Base-by-base conservation (phyloP, 2,329 filamentous ascomycete species). In the Clonostachys rhizophaga region DNA sequence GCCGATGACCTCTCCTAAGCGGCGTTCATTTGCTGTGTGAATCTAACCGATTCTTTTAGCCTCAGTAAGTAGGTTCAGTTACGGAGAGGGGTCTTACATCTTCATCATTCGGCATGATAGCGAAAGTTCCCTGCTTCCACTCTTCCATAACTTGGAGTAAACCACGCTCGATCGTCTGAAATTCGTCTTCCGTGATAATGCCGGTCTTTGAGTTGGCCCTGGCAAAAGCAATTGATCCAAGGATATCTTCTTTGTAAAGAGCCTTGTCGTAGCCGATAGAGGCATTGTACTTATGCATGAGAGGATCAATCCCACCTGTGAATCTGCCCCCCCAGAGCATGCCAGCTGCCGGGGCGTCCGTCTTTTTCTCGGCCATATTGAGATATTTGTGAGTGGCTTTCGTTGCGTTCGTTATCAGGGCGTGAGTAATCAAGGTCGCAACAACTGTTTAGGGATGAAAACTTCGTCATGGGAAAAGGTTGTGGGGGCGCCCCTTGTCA, bases 231-330 rank as follows among this genome's bases (percentile, higher is more conserved):
- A 95, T 87, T 45, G 78, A 84, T 54, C 90, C 90, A 17, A 80
- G 78, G 57, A 95, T 91, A 58, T 95, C 90, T 63, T 94, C 82
- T 50, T 80, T 83, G 71, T 89, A 89, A 55, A 95, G 84, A 50
- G 76, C 76, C 57, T 86, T 84, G 66, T 95, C 90, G 68, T 87
- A 91, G 60, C 80, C 79, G 54, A 95, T 86, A 45, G 80, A 86
- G 47, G 57, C 85, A 67, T 95, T 95, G 74, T 92, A 95, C 56
- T 86, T 76, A 49, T 84, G 78, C 89, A 95, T 95, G 44, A 95
- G 79, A 44, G 89, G 89, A 70, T 95, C 89, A 56, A 92, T 82
- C 54, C 79, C 87, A 77, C 73, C 72, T 50, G 72, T 76, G 54
- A 79, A 79, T 47, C 74, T 70, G 55, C 75, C 75, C 50, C 73